Base-by-base conservation (phyloP, 805 yeast species). In the Candida gorgasii region DNA sequence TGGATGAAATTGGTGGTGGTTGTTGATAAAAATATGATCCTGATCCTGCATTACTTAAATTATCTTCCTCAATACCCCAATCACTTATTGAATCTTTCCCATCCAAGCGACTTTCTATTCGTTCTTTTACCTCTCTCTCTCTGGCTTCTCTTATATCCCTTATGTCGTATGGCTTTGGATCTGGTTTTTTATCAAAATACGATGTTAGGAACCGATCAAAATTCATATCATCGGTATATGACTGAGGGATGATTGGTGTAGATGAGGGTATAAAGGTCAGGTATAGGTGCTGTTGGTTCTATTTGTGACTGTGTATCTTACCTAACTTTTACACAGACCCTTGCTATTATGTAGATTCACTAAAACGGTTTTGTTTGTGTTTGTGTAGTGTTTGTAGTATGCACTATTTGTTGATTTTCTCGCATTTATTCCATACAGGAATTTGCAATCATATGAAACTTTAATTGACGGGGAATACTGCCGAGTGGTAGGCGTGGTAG, bases 1-100 rank as follows among this genome's bases (percentile, higher is more conserved):
- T 8, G 3, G 36, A 20, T 38, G 27, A 23, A 14, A 29, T 30
- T 18, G 36, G 28, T 8, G 40, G 40, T 13, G 33, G 40, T 19
- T 15, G 40, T 3, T 35, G 32, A 15, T 24, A 22, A 24, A 13
- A 31, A n/a, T 18, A 24, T 8, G 26, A 11, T 13, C 19, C 22
- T 15, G 38, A 36, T 11, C 41, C 34, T n/a, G 33, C 11, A 36
- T 36, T 30, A 20, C 41, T 46, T 12, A 19, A 4, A 27, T 14
- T 13, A 19, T 20, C 13, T 27, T 46, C 52, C 39, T 65, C 71
- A 16, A 65, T 64, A 5, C 71, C 71, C 71, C 71, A 65, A 46
- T 64, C 70, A 38, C 67, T 60, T 23, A 49, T 37, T 3, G 44
- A 39, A 19, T 41, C 44, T 9, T 34, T 34, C 32, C 14, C 8